Conservation (phyloP, 2,329 filamentous ascomycete species). For the Clonostachys solani region DNA sequence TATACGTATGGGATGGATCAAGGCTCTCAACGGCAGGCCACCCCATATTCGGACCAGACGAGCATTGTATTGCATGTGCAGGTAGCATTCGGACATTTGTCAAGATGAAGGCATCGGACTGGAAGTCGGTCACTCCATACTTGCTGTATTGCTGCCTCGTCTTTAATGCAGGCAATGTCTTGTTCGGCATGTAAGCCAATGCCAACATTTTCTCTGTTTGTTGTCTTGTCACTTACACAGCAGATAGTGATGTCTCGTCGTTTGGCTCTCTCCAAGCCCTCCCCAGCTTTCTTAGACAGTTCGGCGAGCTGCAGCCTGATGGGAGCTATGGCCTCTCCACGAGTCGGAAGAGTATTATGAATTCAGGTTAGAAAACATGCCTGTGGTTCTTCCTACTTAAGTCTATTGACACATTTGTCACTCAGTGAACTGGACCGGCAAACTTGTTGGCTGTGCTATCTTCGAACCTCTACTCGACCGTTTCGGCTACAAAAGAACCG, state of each 20-base stretch:
- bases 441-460: slow-evolving; percentile 3
- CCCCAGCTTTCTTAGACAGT: slow-evolving; percentile 1
- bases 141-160: slow-evolving; percentile 1
- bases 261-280: slow-evolving; percentile 3
- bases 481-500: slow-evolving; percentile 3
- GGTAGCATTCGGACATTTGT: neutral
- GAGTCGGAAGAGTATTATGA: slow-evolving; percentile 1
- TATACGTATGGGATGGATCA: no score
- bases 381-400: neutral
- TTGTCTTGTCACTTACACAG: neutral
- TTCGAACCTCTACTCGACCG: slow-evolving; percentile 1
- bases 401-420: neutral
- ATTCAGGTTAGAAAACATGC: neutral
- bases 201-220: neutral
- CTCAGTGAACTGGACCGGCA: slow-evolving; percentile 3
- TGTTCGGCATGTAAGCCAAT: slow-evolving; percentile 1
- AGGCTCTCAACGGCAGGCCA: no score
- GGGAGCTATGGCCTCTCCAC: neutral
- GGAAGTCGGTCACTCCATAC: slow-evolving; percentile 1
- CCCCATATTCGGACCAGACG: no score
- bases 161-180: slow-evolving; percentile 1
- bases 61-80: no score
- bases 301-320: slow-evolving; percentile 1
- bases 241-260: slow-evolving; percentile 1
- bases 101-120: slow-evolving; percentile 1